Evolutionary conservation across 2,329 filamentous ascomycete species (phyloP).

Genomic region (Drechslerella stenobrocha): DNA sequence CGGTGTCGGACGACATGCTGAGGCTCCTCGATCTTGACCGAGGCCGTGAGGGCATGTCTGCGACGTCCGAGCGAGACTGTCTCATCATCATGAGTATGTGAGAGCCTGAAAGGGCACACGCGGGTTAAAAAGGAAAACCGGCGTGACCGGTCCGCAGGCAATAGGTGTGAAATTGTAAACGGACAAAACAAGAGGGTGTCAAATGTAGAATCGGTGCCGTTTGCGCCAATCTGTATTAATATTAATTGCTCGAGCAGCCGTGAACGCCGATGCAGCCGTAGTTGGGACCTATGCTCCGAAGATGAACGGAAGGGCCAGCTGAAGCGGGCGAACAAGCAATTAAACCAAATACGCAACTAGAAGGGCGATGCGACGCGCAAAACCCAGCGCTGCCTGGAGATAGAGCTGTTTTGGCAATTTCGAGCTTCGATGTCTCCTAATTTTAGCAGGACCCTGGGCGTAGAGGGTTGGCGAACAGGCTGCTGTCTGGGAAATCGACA

Average conservation of each 20-base stretch:
- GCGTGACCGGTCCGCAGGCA: neutral
- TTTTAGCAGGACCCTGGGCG: conserved; percentile 23
- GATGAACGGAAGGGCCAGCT: conserved; percentile 20
- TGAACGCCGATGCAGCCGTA: conserved; percentile 3
- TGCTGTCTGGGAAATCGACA: conserved; percentile 1
- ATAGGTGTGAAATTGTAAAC: neutral
- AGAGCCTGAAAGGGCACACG: neutral
- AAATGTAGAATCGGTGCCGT: conserved; percentile 7
- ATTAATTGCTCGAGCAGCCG: conserved; percentile 10
- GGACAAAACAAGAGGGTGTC: neutral
- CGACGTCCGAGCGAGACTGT: conserved; percentile 41
- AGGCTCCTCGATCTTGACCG: conserved; percentile 40
- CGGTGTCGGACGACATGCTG: conserved; percentile 45
- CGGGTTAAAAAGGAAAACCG: conserved; percentile 2
- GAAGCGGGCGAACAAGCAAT: conserved; percentile 41
- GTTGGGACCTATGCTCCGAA: conserved; percentile 16
- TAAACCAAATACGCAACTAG: conserved; percentile 24
- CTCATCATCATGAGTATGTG: conserved; percentile 31
- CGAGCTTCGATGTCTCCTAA: conserved; percentile 22
- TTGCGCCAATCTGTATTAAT: conserved; percentile 8
- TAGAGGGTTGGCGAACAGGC: conserved; percentile 21
- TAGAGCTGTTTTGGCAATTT: conserved; percentile 14
- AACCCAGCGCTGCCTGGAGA: conserved; percentile 19
- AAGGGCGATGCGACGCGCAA: conserved; percentile 37
- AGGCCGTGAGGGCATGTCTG: conserved; percentile 27